A percentile compares a stretch with the other conserved stretches of the same genome.
These are phyloP conservation scores for Cardamine chenopodiifolia DNA, from an alignment of 345 rosid genomes.

Conservation along the genomic window DNA sequence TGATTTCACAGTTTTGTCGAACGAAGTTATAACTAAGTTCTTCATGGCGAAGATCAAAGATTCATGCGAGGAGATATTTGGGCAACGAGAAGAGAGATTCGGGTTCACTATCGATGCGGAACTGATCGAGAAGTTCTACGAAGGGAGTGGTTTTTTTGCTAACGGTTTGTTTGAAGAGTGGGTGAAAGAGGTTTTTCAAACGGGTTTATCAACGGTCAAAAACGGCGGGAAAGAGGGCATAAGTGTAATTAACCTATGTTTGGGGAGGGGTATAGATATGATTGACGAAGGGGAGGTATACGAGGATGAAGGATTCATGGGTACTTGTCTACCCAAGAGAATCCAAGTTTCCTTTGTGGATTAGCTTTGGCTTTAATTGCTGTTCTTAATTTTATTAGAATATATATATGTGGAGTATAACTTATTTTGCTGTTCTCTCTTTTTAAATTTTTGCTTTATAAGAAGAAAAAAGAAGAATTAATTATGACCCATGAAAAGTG, in stretches of 20 bases:
- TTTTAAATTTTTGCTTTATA: slow-evolving; percentile 6
- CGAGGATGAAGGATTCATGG: slow-evolving; percentile 47
- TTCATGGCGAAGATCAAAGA: slow-evolving; percentile 51
- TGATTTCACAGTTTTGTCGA: slow-evolving; percentile 46
- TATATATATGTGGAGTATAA: not conserved
- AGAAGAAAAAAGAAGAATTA: slow-evolving; percentile 3
- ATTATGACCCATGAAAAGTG: slow-evolving; percentile 43
- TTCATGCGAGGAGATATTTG: slow-evolving; percentile 50
- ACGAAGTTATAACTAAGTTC: slow-evolving; percentile 43
- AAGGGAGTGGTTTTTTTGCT: slow-evolving; percentile 41
- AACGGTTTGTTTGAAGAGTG: slow-evolving; percentile 69
- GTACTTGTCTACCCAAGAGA: slow-evolving; percentile 44
- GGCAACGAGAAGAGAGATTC: slow-evolving; percentile 45
- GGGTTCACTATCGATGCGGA: slow-evolving; percentile 58
- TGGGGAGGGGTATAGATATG: slow-evolving; percentile 42
- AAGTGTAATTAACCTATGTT: slow-evolving; percentile 46
- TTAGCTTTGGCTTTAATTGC: slow-evolving; percentile 35
- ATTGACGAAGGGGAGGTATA: slow-evolving; percentile 43
- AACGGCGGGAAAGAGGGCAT: slow-evolving; percentile 46
- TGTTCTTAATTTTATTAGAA: slow-evolving; percentile 14
- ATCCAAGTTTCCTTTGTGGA: slow-evolving; percentile 46
- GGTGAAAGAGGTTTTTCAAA: slow-evolving; percentile 67
- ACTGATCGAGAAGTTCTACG: slow-evolving; percentile 53
- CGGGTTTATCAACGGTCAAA: slow-evolving; percentile 44
- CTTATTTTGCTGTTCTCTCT: not conserved